Conservation (phyloP, 192 early-diverging fungal genomes). For the Backusella tarrabulga region DNA sequence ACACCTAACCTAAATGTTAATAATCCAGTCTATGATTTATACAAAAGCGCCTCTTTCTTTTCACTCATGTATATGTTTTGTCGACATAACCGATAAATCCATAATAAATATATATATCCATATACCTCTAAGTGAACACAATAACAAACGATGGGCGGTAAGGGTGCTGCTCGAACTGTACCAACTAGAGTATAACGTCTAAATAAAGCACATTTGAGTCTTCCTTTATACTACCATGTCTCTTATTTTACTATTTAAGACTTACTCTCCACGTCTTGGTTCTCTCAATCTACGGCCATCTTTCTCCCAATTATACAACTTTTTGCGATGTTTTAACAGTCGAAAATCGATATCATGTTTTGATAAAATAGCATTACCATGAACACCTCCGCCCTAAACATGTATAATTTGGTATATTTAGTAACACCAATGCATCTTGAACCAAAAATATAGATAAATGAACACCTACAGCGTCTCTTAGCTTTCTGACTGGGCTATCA, state of each 20-base stretch:
- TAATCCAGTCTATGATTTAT: not conserved
- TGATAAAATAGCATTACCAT: conserved; percentile 76
- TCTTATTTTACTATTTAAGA: not conserved
- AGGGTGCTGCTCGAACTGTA: conserved; percentile 45
- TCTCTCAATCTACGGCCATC: conserved; percentile 60
- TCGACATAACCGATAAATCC: not conserved
- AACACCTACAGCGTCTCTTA: conserved; percentile 50
- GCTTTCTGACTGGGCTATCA: conserved; percentile 51
- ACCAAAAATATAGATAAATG: not conserved
- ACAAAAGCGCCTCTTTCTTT: not conserved
- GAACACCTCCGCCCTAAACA: conserved; percentile 65
- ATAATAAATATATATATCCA: not conserved
- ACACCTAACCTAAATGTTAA: conserved; percentile 39
- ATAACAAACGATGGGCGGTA: conserved; percentile 63
- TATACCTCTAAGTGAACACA: conserved; percentile 70
- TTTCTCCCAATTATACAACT: conserved; percentile 69
- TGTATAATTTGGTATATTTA: not conserved
- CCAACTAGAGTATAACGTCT: conserved; percentile 65
- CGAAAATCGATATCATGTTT: conserved; percentile 61
- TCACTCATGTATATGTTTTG: not conserved
- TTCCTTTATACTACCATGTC: not conserved
- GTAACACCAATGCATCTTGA: not conserved
- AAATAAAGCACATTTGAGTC: not conserved
- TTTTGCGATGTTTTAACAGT: conserved; percentile 63
- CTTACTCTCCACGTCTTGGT: conserved; percentile 62